Evolutionary conservation across 1,284 basidiomycete genomes (phyloP), one percentile per base, ranked within the genome.

Genomic region (Inonotus obliquus): DNA sequence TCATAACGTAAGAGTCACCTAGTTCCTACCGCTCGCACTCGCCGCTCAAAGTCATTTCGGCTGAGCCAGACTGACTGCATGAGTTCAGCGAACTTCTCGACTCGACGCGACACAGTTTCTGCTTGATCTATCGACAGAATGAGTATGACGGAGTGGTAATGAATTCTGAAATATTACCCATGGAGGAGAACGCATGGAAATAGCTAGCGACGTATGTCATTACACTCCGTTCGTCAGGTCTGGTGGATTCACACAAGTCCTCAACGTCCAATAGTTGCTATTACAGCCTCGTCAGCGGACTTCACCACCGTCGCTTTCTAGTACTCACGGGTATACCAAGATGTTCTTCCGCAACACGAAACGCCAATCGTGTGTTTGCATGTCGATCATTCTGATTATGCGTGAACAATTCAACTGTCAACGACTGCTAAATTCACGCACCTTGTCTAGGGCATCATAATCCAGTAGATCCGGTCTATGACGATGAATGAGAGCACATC

Each of bases 121-220:
- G 92, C 91, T 74, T 98, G 95, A 69, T 98, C 95, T 96, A 65
- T 44, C 59, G 9, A 39, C 25, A 21, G 19, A 23, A 17, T 29
- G 9, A 23, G 48, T 25, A 57, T 41, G 44, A 7, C 23, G 2
- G 29, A 4, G 10, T 23, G 37, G 14, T 21, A 32, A 6, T 2
- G 27, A 55, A 27, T 17, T 23, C 14, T 29, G 3, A 23, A 11
- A 21, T 72, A 83, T 65, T 67, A 94, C 94, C 94, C 89, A 97
- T 96, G 1, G 92, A 89, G 0, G 94, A 96, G 73, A 99, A 99
- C 0, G 96, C 96, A 73, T 99, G 96, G 80, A 99, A 99, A 75
- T 85, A 98, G 70, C 94, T 94, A 39, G 96, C 96, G 58, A 96
- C 87, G 67, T 96, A 96, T 2, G 92, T 96, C 94, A 96, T 96